A percentile compares a stretch with the other conserved stretches of the same genome.
Conservation (phyloP, 805 yeast species). For the Ogataea henricii region DNA sequence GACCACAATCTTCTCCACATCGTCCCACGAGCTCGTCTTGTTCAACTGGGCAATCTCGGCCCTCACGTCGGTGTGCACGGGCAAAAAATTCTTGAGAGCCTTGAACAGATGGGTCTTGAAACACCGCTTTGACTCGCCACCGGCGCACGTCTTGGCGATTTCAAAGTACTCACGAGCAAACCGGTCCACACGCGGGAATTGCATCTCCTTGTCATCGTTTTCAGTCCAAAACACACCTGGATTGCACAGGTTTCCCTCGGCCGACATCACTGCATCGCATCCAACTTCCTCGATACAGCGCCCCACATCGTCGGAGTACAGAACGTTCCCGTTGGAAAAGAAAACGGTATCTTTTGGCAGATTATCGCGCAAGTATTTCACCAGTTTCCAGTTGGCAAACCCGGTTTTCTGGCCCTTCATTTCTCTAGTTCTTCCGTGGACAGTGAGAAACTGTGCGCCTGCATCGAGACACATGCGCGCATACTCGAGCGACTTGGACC, state of each 20-base stretch:
- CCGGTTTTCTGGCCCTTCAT: conserved; percentile 98
- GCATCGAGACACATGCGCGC: conserved; percentile 88
- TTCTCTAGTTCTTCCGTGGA: conserved; percentile 95
- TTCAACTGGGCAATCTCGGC: conserved; percentile 59
- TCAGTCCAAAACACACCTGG: conserved; percentile 84
- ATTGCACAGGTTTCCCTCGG: conserved; percentile 91
- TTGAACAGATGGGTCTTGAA: conserved; percentile 94
- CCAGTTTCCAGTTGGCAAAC: conserved; percentile 86
- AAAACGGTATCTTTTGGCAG: conserved; percentile 80
- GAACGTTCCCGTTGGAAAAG: conserved; percentile 92
- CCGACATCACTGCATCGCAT: conserved; percentile 95
- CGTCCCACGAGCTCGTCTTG: conserved; percentile 47
- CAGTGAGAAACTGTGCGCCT: conserved; percentile 93
- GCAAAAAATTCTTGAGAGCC: conserved; percentile 76
- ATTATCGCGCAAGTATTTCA: conserved; percentile 74
- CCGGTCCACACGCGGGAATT: conserved; percentile 83
- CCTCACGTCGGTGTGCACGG: conserved; percentile 75
- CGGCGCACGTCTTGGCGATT: conserved; percentile 61
- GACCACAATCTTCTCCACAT: conserved; percentile 50
- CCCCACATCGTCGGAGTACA: conserved; percentile 81
- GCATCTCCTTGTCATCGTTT: conserved; percentile 54
- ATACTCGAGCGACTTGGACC: conserved; percentile 79
- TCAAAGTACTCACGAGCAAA: conserved; percentile 87
- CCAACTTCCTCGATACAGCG: conserved; percentile 63
- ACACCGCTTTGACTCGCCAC: conserved; percentile 75